Conservation (phyloP, 2,329 filamentous ascomycete species). For the Colletotrichum gigasporum region DNA sequence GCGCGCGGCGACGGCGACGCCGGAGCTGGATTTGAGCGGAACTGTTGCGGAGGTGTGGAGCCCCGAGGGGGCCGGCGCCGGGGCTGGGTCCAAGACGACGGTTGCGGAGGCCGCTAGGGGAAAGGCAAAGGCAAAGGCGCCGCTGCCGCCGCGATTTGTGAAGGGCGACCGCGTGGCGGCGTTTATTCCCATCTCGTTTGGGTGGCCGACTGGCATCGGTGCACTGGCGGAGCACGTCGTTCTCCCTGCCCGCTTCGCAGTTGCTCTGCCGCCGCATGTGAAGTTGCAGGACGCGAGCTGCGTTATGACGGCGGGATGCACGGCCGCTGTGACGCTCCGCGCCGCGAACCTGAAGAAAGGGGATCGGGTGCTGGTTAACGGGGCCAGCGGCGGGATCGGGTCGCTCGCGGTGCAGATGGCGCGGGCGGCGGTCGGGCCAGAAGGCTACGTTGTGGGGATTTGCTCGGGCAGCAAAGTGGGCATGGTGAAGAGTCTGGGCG, state of each 20-base stretch:
- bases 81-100: not conserved
- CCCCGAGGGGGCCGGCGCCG: conserved; percentile 29
- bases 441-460: conserved; percentile 55
- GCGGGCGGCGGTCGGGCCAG: conserved; percentile 46
- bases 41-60: conserved; percentile 47
- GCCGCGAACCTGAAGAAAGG: conserved; percentile 49
- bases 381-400: conserved; percentile 61
- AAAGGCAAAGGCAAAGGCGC: too few species aligned
- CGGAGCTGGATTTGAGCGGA: conserved; percentile 56
- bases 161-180: conserved; percentile 48
- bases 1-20: conserved; percentile 46
- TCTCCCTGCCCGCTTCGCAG: conserved; percentile 44
- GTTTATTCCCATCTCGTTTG: conserved; percentile 45
- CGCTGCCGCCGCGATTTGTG: too few species aligned
- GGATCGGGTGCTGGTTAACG: conserved; percentile 56
- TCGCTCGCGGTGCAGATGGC: conserved; percentile 56
- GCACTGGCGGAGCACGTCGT: conserved; percentile 51
- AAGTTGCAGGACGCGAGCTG: conserved; percentile 46
- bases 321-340: conserved; percentile 48
- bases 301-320: conserved; percentile 47
- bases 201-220: conserved; percentile 46
- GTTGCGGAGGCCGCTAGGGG: not conserved
- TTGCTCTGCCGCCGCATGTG: conserved; percentile 41
- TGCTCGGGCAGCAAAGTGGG: conserved; percentile 57
- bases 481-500: conserved; percentile 56